Evolutionary conservation across 192 early-diverging fungal genomes (phyloP).

Genomic region (Chytriomyces sp.): DNA sequence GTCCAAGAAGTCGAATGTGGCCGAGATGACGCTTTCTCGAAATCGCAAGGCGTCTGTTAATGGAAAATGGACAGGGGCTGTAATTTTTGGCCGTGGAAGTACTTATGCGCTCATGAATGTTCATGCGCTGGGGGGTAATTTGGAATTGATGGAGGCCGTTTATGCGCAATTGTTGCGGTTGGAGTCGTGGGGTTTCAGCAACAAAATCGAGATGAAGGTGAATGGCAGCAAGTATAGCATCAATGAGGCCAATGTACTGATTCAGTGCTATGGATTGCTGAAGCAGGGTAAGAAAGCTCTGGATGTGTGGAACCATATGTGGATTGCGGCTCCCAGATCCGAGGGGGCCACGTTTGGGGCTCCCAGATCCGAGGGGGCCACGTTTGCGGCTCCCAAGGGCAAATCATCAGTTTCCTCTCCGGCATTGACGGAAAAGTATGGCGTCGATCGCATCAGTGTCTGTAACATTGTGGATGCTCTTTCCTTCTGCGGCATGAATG

Average conservation of each 20-base stretch:
- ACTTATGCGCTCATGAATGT: constrained; percentile 25
- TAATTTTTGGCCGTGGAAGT: constrained; percentile 16
- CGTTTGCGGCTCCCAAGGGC: background rate
- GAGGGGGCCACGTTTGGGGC: no score
- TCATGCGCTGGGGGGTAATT: constrained; percentile 9
- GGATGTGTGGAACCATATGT: constrained; percentile 17
- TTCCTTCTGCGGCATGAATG: background rate
- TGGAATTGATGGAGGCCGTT: constrained; percentile 1
- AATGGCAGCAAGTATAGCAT: background rate
- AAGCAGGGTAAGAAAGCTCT: background rate
- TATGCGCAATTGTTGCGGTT: constrained; percentile 9
- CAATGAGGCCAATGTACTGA: constrained; percentile 26
- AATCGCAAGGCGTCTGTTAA: background rate
- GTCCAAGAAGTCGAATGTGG: background rate
- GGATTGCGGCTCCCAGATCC: background rate
- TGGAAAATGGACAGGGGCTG: background rate
- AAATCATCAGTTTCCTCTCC: constrained; percentile 6
- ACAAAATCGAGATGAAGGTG: background rate
- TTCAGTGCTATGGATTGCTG: constrained; percentile 18
- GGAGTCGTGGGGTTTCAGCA: constrained; percentile 9
- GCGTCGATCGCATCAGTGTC: constrained; percentile 30
- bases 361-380: no score
- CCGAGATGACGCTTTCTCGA: background rate
- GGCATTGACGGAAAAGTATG: constrained; percentile 8
- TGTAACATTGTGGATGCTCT: constrained; percentile 22